Conservation (phyloP, 2,329 filamentous ascomycete species). For the Cladosporium colombiae region DNA sequence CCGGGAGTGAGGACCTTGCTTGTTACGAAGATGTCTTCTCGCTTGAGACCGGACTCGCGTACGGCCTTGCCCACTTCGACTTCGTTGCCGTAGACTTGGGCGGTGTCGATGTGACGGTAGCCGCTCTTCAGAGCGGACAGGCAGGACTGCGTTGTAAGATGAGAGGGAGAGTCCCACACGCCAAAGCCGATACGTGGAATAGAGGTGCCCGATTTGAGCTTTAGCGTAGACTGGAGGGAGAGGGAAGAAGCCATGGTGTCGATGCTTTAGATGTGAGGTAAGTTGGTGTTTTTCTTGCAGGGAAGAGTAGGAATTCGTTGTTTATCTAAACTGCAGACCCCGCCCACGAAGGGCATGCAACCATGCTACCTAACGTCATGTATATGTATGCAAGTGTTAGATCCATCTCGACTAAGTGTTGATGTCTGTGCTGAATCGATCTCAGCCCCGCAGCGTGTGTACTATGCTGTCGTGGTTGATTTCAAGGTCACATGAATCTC, state of each 20-base stretch:
- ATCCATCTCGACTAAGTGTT: conserved; percentile 8
- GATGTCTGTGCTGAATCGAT: conserved; percentile 3
- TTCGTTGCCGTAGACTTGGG: conserved; percentile 72
- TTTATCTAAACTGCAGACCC: neutral
- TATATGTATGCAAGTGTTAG: conserved; percentile 2
- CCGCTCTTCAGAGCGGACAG: conserved; percentile 58
- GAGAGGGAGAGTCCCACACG: conserved; percentile 59
- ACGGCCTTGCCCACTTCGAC: conserved; percentile 65
- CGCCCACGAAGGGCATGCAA: neutral
- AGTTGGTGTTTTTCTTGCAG: neutral
- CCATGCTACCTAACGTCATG: conserved; percentile 19
- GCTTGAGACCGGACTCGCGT: conserved; percentile 55
- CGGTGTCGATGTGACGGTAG: conserved; percentile 67
- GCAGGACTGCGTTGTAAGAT: conserved; percentile 53
- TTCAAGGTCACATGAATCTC: neutral
- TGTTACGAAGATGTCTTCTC: conserved; percentile 66
- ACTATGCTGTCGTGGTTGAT: neutral
- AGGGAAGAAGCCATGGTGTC: conserved; percentile 37
- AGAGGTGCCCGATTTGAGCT: conserved; percentile 52
- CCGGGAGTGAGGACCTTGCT: conserved; percentile 65
- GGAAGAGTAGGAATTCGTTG: neutral
- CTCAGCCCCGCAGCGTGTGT: neutral
- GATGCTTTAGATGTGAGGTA: conserved; percentile 13
- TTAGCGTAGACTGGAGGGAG: conserved; percentile 50
- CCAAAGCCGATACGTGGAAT: conserved; percentile 72